Evolutionary conservation across 345 rosid species (phyloP), one percentile per base, ranked within the genome.

Genomic region (Clausena lansium): DNA sequence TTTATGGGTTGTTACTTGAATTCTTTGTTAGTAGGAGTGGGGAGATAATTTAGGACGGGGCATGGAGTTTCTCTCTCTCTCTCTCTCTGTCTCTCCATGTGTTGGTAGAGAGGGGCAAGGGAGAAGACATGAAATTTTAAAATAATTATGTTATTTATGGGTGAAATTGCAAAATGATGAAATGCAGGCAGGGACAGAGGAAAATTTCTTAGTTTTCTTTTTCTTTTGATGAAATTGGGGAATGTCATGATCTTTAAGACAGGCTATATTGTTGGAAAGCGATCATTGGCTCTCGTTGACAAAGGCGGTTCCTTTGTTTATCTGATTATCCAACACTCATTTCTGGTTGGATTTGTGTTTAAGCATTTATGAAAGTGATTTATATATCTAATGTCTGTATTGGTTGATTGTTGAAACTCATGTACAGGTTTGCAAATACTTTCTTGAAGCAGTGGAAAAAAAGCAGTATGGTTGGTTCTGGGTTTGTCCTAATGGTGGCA

Each of bases 401-500:
- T 73, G 52, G 6, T 81, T 71, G 70, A 70, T 10, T 75, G 30
- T 81, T 54, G 63, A 11, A 63, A 30, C 27, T 35, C 60, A 25
- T 63, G 54, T 58, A 58, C 81, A 95, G 99, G 97, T 96, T 68
- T 96, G 99, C 97, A 96, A 96, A 79, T 81, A 91, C 84, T 96
- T 92, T 85, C 84, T 96, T 86, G 98, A 96, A 7, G 97, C 97
- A 6, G 99, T 96, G 76, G 99, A 95, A 78, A 93, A 89, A 93
- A 93, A 93, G 83, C 97, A 95, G 78, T 93, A 93, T 84, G 99
- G 98, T 71, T 96, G 97, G 97, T 96, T 94, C 79, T 96, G 99
- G 99, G 89, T 14, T 38, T 96, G 99, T 71, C 97, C 97, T 71
- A 96, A 91, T 73, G 99, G 97, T 67, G 89, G 82, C 52, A 89